Evolutionary conservation across 257 asterid species (phyloP).

Genomic region (Salvia hispanica): DNA sequence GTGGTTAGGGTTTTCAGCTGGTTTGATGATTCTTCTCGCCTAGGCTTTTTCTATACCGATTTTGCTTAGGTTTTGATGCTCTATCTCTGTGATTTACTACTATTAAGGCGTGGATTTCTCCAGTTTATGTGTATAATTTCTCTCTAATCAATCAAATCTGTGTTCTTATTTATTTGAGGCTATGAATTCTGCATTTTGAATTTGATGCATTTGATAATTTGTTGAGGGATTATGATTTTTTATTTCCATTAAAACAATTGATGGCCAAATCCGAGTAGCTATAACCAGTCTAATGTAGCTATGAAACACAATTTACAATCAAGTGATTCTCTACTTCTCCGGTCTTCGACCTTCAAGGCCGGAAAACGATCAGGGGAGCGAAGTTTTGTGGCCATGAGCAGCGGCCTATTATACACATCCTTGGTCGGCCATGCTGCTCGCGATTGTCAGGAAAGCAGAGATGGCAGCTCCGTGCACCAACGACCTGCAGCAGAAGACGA

Average conservation of each 20-base stretch:
- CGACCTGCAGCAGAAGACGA: constrained; percentile 46
- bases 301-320: too few species aligned
- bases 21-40: constrained; percentile 15
- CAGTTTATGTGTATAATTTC: constrained; percentile 37
- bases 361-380: neutral
- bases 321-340: neutral
- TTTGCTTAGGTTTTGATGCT: neutral
- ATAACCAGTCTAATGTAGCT: too few species aligned
- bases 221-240: too few species aligned
- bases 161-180: neutral
- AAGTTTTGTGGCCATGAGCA: neutral
- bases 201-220: too few species aligned
- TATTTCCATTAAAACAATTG: too few species aligned
- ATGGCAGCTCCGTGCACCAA: constrained; percentile 92
- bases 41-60: too few species aligned
- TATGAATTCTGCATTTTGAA: too few species aligned
- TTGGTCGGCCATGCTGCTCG: constrained; percentile 90
- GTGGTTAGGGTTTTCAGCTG: constrained; percentile 53
- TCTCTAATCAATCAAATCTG: neutral
- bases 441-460: constrained; percentile 84
- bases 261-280: too few species aligned
- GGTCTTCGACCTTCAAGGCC: constrained; percentile 17
- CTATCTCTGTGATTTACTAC: neutral
- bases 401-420: constrained; percentile 70
- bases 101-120: constrained; percentile 20